Conservation (phyloP, 2,329 filamentous ascomycete species). For the Plectosphaerella plurivora region DNA sequence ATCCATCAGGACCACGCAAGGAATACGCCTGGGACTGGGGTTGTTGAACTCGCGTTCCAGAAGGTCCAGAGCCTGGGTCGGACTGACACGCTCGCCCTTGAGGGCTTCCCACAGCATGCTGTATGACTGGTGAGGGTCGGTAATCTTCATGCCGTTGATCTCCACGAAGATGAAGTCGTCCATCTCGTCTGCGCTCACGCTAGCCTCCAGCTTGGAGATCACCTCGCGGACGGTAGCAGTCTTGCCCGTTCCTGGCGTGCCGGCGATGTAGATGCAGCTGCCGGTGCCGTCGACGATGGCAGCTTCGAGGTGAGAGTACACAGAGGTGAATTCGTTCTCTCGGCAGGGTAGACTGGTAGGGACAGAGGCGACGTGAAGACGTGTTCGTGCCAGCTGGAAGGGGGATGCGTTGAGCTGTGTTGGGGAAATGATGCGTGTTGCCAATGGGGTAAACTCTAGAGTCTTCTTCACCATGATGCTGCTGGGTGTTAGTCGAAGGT, state of each 20-base stretch:
- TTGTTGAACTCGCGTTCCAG: conserved; percentile 90
- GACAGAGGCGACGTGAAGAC: conserved; percentile 90
- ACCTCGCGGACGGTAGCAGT: conserved; percentile 97
- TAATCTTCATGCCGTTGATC: conserved; percentile 99
- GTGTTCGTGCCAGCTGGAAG: conserved; percentile 83
- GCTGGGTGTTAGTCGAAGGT: not conserved
- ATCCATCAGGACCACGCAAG: conserved; percentile 97
- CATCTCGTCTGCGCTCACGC: conserved; percentile 82
- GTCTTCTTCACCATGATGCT: conserved; percentile 76
- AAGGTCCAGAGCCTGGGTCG: conserved; percentile 84
- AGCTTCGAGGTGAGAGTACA: conserved; percentile 89
- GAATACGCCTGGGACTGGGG: conserved; percentile 83
- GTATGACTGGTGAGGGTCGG: conserved; percentile 95
- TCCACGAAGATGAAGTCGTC: conserved; percentile 99
- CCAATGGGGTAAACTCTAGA: conserved; percentile 92
- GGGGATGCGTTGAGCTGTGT: conserved; percentile 74
- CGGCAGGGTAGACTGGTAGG: conserved; percentile 85
- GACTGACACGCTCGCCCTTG: conserved; percentile 87
- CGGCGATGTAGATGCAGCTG: conserved; percentile 97
- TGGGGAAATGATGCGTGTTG: conserved; percentile 77
- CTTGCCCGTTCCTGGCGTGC: conserved; percentile 96
- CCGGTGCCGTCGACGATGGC: conserved; percentile 92
- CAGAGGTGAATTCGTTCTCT: conserved; percentile 84
- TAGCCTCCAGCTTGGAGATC: conserved; percentile 80
- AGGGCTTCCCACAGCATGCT: conserved; percentile 93